Evolutionary conservation across 169 alveolate genomes (phyloP), one percentile per base, ranked within the genome.

Genomic region (Eimeria falciformis): DNA sequence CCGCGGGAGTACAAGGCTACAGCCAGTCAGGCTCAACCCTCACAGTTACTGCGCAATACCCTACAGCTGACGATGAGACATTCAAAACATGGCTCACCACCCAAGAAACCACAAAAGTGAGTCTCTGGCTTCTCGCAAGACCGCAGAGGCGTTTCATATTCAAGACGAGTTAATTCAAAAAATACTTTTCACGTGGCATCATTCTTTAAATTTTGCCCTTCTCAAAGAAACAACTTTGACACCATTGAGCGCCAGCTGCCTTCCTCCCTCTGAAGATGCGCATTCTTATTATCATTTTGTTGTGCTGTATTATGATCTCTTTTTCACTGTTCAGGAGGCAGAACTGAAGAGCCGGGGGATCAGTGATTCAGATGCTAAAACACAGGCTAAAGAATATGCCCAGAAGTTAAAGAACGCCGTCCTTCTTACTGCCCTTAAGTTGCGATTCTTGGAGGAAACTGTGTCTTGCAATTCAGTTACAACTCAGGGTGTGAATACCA

Each of bases 21-120:
- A 27, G 43, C 4, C 14, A 6, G 5, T 5, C 43, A 5, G 23
- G 56, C 83, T 9, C 53, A 0, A 71, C 25, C n/a, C 27, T 71
- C n/a, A 71, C 56, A 25, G 43, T 71, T 27, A 71, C 83, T 9
- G 18, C 83, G 12, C 11, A 33, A 18, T 71, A 71, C 56, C 83
- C 83, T 18, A 12, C 0, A 6, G 33, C 9, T 4, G 27, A 33
- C 37, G 56, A 37, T 45, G 83, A 21, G 1, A 11, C 17, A 7
- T 71, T 71, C 4, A 3, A 33, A 23, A 40, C 9, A 71, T 37
- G 33, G 25, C 56, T 71, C 29, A 17, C 33, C 1, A 43, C 0
- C n/a, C 25, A 37, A 12, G 25, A 71, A 12, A 43, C 2, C 1
- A 18, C 33, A 71, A 71, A 71, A 56, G 83, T 71, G 27, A 50